These are phyloP conservation scores for Pseudogymnoascus sp. DNA, from an alignment of 2,329 filamentous ascomycete species.

Conservation along the genomic window DNA sequence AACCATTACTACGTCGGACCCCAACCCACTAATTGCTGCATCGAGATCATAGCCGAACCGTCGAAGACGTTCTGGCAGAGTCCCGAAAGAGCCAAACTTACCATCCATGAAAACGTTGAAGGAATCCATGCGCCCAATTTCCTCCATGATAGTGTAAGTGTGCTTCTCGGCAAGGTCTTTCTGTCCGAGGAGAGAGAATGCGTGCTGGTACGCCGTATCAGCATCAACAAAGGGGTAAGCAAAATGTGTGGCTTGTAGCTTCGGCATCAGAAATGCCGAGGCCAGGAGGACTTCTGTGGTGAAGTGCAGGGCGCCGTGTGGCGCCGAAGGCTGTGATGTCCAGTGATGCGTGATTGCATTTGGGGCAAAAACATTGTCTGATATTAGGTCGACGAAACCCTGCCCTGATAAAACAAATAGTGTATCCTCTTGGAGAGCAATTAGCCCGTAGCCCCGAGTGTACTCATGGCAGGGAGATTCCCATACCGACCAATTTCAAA, in stretches of 20 bases:
- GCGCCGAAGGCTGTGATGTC: conserved; percentile 28
- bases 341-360: conserved; percentile 31
- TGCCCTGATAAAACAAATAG: conserved; percentile 31
- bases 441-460: background rate
- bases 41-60: conserved; percentile 29
- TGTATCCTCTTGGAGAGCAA: conserved; percentile 26
- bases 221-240: conserved; percentile 29
- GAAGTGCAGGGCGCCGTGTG: conserved; percentile 32
- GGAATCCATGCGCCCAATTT: conserved; percentile 30
- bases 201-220: conserved; percentile 30
- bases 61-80: conserved; percentile 26
- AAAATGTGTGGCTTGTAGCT: conserved; percentile 28
- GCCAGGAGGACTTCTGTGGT: conserved; percentile 30
- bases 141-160: conserved; percentile 31
- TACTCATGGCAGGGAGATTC: background rate
- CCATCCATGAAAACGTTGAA: conserved; percentile 34
- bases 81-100: conserved; percentile 30
- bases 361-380: conserved; percentile 26
- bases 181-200: conserved; percentile 28
- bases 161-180: conserved; percentile 25
- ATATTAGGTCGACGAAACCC: conserved; percentile 27
- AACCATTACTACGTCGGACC: conserved; percentile 24
- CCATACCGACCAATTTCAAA: background rate
- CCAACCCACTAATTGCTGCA: conserved; percentile 17
- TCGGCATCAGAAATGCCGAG: conserved; percentile 30